Evolutionary conservation across 257 asterid species (phyloP), one percentile per base, ranked within the genome.

Genomic region (Scutellaria galericulata): DNA sequence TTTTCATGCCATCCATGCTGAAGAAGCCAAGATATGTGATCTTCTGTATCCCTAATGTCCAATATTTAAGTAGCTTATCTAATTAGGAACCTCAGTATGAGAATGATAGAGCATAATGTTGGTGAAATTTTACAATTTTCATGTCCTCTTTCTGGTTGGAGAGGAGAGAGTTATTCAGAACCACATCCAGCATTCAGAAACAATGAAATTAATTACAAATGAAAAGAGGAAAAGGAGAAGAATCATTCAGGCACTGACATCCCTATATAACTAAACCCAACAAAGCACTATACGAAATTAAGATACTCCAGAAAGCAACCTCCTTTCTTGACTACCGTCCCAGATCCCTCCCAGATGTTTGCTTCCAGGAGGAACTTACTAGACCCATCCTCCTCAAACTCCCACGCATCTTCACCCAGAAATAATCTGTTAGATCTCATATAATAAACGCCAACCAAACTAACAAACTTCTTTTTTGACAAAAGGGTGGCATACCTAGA

Each of bases 21-120:
- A 74, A 95, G 96, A 82, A 95, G 99, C 98, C 99, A 95, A 67
- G 96, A 64, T 71, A 95, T 92, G 86, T 95, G 99, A 83, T 92
- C 99, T 85, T 95, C 99, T 74, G 95, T 64, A 84, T 95, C 99
- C 98, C 99, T 95, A 75, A 71, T 75, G 78, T 75, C 46, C 75
- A 75, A 78, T 50, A 45, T 56, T 68, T 20, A 24, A 77, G 60
- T 68, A 76, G 63, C 62, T 75, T 61, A 42, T 20, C 53, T 57
- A 58, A 66, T 44, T 48, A 53, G 73, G 70, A 64, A 50, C 70
- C 56, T 53, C 45, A 52, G 64, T 20, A 64, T 48, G 68, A 56
- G 61, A 68, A 64, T 22, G 42, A 75, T 52, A 35, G 58, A 45
- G 56, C 64, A 80, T 13, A 70, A 24, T 22, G 35, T 46, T 51